Percentiles rank a stretch among this genome's conserved stretches.
Conservation (phyloP, 1,139 yeast genomes). For the Kodamaea sp. region DNA sequence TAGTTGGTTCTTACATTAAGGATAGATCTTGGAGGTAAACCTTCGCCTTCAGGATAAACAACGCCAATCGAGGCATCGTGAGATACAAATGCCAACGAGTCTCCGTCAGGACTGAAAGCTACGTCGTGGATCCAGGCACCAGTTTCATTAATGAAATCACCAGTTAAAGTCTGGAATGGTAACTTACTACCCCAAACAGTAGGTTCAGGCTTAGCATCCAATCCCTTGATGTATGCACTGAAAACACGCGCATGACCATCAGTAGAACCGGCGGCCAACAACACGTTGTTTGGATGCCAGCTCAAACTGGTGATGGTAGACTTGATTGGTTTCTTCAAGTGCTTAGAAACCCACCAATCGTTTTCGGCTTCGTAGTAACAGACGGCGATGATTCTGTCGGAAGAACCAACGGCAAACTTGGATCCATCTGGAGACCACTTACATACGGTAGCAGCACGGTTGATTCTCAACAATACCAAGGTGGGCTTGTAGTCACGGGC, state of each 20-base stretch:
- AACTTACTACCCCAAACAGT: slow-evolving; percentile 92
- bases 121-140: slow-evolving; percentile 96
- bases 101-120: slow-evolving; percentile 78
- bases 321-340: slow-evolving; percentile 88
- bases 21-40: slow-evolving; percentile 47
- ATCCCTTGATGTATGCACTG: slow-evolving; percentile 87
- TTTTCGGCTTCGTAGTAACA: slow-evolving; percentile 95
- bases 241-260: slow-evolving; percentile 95
- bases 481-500: slow-evolving; percentile 75
- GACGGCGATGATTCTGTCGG: slow-evolving; percentile 91
- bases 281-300: slow-evolving; percentile 95
- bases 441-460: slow-evolving; percentile 91
- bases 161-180: slow-evolving; percentile 93
- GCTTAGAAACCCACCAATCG: slow-evolving; percentile 99
- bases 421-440: slow-evolving; percentile 91
- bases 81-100: slow-evolving; percentile 74
- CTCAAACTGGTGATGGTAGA: slow-evolving; percentile 82
- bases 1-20: slow-evolving; percentile 63
- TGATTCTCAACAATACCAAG: slow-evolving; percentile 85
- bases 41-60: slow-evolving; percentile 76
- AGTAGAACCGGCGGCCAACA: slow-evolving; percentile 89
- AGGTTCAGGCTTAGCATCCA: slow-evolving; percentile 81
- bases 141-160: slow-evolving; percentile 73
- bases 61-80: slow-evolving; percentile 79
- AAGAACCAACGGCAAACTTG: slow-evolving; percentile 96